phyloP scores from a whole-genome alignment of 2,329 filamentous ascomycete species.

The Emmonsia crescens region DNA sequence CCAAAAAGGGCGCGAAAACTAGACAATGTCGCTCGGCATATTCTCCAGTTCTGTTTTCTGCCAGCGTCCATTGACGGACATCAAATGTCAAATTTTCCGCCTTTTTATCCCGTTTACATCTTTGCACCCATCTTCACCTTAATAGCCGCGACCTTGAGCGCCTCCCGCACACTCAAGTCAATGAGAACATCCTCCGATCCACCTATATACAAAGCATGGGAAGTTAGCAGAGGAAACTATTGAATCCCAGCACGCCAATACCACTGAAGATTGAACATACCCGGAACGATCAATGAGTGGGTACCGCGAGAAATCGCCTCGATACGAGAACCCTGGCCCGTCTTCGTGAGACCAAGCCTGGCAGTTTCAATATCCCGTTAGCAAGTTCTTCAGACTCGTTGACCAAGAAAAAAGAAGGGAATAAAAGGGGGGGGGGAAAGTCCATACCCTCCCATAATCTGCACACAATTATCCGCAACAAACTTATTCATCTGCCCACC shows the following conservation, averaged over 20 bases:
- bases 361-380: neutral
- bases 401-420: neutral
- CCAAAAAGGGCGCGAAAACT: neutral
- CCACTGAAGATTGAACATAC: neutral
- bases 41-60: neutral
- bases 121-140: conserved; percentile 4
- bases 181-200: conserved; percentile 12
- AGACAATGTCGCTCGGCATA: neutral
- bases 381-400: neutral
- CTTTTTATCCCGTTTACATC: neutral
- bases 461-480: conserved; percentile 7
- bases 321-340: conserved; percentile 10
- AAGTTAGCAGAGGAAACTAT: neutral
- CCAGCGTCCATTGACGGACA: neutral
- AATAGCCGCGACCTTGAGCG: conserved; percentile 6
- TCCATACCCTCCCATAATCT: conserved; percentile 11
- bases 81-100: neutral
- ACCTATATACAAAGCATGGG: neutral
- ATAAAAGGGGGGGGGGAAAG: neutral
- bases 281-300: conserved; percentile 7
- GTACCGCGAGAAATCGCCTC: conserved; percentile 10
- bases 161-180: conserved; percentile 11
- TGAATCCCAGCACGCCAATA: neutral
- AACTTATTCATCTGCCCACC: conserved; percentile 7
- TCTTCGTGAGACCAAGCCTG: conserved; percentile 9